Evolutionary conservation across 179 eudicot genomes (phyloP), one percentile per base, ranked within the genome.

Genomic region (Heliamphora pulchella): DNA sequence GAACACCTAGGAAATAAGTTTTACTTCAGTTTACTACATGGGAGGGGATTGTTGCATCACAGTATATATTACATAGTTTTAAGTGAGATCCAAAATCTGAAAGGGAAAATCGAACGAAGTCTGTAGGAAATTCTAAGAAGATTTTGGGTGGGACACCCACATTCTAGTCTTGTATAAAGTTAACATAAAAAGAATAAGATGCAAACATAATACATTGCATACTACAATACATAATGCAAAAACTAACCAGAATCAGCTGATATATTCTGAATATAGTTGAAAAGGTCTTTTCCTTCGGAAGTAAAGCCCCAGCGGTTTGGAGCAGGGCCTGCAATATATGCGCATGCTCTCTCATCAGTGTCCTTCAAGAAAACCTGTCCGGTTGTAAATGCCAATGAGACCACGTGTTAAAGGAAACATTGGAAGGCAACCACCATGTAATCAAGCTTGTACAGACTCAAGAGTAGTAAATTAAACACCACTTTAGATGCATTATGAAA

Each of bases 281-380:
- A 89, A 75, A 96, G 91, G 82, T 96, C 94, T 72, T 80, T 74
- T 47, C 93, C 97, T 44, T 92, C 94, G 61, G 85, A 86, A 78
- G 91, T 91, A 79, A 89, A 85, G 74, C 98, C 99, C 99, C 99
- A 96, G 66, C 99, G 88, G 76, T 94, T 96, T 58, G 99, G 99
- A 67, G 98, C 98, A 81, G 98, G 99, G 63, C 99, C 99, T 11
- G 99, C 99, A 81, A 94, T 94, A 81, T 92, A 96, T 44, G 99
- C 99, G 86, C 99, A 94, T 51, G 99, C 99, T 87, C 99, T 88
- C 89, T 96, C 99, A 86, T 96, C 99, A 17, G 99, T 96, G 87
- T 96, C 99, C 87, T 92, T 94, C 79, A 96, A 78, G 84, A 89
- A 90, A 75, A 96, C 97, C 99, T 96, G 89, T 43, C 61, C 80